These are phyloP conservation scores for Pleurotus cornucopiae DNA, from an alignment of 768 basidiomycete species.

Conservation along the genomic window DNA sequence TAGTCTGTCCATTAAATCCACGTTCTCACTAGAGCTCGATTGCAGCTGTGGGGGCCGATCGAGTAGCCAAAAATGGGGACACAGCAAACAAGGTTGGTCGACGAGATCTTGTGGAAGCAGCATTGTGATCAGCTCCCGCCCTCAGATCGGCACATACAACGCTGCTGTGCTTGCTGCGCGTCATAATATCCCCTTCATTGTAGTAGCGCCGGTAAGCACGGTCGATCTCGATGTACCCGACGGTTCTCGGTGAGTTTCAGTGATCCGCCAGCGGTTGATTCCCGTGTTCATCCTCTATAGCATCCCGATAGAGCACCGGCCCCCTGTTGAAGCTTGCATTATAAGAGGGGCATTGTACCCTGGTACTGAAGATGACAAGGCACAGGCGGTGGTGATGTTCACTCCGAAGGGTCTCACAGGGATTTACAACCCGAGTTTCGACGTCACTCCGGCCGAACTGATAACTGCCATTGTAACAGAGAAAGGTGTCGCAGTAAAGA, in stretches of 20 bases:
- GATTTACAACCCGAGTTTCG: constrained; percentile 93
- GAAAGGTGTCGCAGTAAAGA: constrained; percentile 83
- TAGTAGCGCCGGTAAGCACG: constrained; percentile 90
- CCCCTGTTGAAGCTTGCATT: constrained; percentile 81
- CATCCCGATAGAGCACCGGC: constrained; percentile 93
- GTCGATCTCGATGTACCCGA: constrained; percentile 78
- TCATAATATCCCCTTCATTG: constrained; percentile 87
- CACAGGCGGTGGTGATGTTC: constrained; percentile 70
- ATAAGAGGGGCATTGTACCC: constrained; percentile 80
- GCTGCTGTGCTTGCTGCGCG: constrained; percentile 88
- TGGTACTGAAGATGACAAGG: constrained; percentile 35
- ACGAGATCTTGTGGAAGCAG: background rate
- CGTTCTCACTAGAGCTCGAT: constrained; percentile 3
- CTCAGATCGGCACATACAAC: constrained; percentile 89
- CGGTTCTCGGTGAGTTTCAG: constrained; percentile 54
- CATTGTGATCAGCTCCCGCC: constrained; percentile 4
- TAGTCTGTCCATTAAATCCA: background rate
- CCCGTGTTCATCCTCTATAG: constrained; percentile 29
- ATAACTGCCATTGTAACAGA: constrained; percentile 97
- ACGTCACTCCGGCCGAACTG: constrained; percentile 90
- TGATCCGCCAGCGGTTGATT: constrained; percentile 6
- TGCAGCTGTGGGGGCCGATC: constrained; percentile 80
- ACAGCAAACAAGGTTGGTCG: constrained; percentile 83
- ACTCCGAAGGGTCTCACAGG: constrained; percentile 64
- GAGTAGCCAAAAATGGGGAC: constrained; percentile 90